A percentile compares a stretch with the other conserved stretches of the same genome.
These are phyloP conservation scores for Pleurotus tuoliensis DNA, from an alignment of 768 basidiomycete genomes.

Conservation along the genomic window DNA sequence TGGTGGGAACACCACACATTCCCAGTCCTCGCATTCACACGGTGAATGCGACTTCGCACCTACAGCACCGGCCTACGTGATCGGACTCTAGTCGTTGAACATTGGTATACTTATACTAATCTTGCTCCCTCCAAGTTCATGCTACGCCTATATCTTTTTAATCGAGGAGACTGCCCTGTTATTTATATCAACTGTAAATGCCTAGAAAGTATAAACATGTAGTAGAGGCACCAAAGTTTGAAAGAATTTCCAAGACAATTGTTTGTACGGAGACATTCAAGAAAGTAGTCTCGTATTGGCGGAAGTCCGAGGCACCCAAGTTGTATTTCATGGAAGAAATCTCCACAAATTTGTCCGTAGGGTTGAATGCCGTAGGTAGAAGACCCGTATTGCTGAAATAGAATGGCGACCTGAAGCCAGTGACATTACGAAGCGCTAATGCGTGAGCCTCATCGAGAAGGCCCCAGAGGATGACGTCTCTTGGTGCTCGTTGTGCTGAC, in stretches of 20 bases:
- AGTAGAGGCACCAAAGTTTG: slow-evolving; percentile 2
- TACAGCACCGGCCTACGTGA: too few species aligned
- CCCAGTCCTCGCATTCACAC: too few species aligned
- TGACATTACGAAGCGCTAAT: neutral
- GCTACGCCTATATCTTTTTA: too few species aligned
- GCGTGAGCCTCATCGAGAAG: neutral
- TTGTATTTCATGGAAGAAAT: slow-evolving; percentile 4
- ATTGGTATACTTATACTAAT: too few species aligned
- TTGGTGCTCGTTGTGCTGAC: neutral
- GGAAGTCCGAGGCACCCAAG: neutral
- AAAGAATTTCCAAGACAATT: slow-evolving; percentile 5
- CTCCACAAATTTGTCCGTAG: neutral
- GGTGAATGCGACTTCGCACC: too few species aligned
- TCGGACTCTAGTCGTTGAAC: too few species aligned
- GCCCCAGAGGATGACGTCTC: slow-evolving; percentile 4
- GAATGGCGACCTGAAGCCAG: neutral
- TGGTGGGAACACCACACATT: too few species aligned
- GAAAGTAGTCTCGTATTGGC: neutral
- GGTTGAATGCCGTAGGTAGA: neutral
- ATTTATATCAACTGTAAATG: slow-evolving; percentile 2
- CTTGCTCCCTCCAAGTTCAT: too few species aligned
- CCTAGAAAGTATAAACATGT: slow-evolving; percentile 7
- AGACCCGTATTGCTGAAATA: neutral
- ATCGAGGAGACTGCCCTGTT: neutral
- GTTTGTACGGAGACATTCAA: neutral